These are phyloP conservation scores for Boletus reticuloceps DNA, from an alignment of 768 basidiomycete genomes.

Conservation along the genomic window DNA sequence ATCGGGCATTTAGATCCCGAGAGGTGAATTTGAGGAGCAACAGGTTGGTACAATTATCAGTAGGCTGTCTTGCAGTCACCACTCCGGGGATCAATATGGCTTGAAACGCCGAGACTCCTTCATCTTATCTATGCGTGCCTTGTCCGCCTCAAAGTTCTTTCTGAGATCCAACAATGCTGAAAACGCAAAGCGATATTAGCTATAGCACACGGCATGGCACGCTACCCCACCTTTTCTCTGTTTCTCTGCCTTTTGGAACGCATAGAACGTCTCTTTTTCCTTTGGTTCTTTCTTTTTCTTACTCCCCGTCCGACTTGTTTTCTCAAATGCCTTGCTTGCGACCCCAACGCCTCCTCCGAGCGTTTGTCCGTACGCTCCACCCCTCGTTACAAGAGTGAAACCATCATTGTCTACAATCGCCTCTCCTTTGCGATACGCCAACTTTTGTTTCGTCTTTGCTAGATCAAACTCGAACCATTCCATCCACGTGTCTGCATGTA, in stretches of 20 bases:
- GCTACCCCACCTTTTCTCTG: constrained; percentile 68
- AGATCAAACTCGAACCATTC: constrained; percentile 65
- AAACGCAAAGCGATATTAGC: constrained; percentile 5
- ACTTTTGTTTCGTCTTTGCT: constrained; percentile 57
- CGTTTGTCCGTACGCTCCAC: constrained; percentile 86
- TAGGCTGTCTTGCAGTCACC: too few species aligned
- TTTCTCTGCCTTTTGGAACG: constrained; percentile 88
- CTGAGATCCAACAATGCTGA: constrained; percentile 61
- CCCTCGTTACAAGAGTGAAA: constrained; percentile 91
- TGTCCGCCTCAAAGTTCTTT: constrained; percentile 85
- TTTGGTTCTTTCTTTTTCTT: constrained; percentile 56
- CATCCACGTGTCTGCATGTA: constrained; percentile 80
- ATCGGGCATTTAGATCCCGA: too few species aligned
- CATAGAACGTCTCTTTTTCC: constrained; percentile 80
- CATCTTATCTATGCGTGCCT: constrained; percentile 44
- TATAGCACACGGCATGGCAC: neutral
- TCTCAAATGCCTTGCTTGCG: constrained; percentile 57
- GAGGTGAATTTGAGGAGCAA: neutral
- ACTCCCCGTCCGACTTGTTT: constrained; percentile 33
- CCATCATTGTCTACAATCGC: constrained; percentile 93
- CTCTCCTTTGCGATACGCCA: constrained; percentile 76
- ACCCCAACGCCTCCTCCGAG: constrained; percentile 76
- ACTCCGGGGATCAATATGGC: constrained; percentile 80
- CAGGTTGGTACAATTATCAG: neutral
- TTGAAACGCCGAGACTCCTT: constrained; percentile 81